phyloP scores from a whole-genome alignment of 2,329 filamentous ascomycete species.

The Hysterium pulicare region DNA sequence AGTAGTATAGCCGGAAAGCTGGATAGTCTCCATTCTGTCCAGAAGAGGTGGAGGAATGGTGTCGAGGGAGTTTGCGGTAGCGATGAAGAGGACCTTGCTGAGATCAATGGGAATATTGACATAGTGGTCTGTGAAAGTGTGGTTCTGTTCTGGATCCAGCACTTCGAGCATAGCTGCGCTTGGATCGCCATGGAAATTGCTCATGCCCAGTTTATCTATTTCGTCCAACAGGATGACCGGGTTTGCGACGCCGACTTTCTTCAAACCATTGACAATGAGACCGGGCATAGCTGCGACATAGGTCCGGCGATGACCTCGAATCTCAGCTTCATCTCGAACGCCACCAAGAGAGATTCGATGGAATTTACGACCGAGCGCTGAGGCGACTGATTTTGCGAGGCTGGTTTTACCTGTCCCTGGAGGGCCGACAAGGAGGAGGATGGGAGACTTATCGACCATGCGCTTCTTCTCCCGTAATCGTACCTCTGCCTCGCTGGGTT shows the following conservation, averaged over 20 bases:
- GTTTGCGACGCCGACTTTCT: slow-evolving; percentile 93
- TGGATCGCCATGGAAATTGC: slow-evolving; percentile 92
- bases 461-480: slow-evolving; percentile 75
- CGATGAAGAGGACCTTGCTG: slow-evolving; percentile 95
- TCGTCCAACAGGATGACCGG: slow-evolving; percentile 95
- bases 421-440: slow-evolving; percentile 86
- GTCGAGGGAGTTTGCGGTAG: slow-evolving; percentile 90
- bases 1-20: slow-evolving; percentile 91
- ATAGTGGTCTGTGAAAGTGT: slow-evolving; percentile 93
- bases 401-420: slow-evolving; percentile 96
- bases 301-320: slow-evolving; percentile 87
- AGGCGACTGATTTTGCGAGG: slow-evolving; percentile 86
- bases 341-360: slow-evolving; percentile 95
- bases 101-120: slow-evolving; percentile 93
- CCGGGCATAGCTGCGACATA: slow-evolving; percentile 99
- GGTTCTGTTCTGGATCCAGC: slow-evolving; percentile 93
- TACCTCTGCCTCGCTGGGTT: slow-evolving; percentile 54
- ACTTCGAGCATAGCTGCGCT: slow-evolving; percentile 98
- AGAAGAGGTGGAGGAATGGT: slow-evolving; percentile 92
- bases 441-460: slow-evolving; percentile 92
- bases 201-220: slow-evolving; percentile 91
- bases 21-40: slow-evolving; percentile 95
- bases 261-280: slow-evolving; percentile 85
- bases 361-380: slow-evolving; percentile 89
- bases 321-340: slow-evolving; percentile 94